A percentile compares a stretch with the other conserved stretches of the same genome.
Conservation (phyloP, 2,329 filamentous ascomycete genomes). For the Microascus cirrosus region DNA sequence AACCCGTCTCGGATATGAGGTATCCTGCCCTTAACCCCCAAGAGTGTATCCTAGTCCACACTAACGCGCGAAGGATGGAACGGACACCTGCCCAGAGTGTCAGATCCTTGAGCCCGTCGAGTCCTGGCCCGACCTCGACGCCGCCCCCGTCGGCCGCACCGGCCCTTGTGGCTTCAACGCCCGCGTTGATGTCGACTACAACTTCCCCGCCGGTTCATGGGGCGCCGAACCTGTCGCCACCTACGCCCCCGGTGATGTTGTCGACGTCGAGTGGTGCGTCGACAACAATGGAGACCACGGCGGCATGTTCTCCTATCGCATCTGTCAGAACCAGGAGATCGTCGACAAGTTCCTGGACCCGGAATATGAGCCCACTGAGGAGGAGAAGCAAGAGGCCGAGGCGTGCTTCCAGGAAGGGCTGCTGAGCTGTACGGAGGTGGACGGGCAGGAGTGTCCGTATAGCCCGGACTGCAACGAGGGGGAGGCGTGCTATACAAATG, state of each 20-base stretch:
- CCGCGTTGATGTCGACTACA: conserved; percentile 41
- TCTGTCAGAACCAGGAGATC: conserved; percentile 38
- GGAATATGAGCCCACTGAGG: conserved; percentile 33
- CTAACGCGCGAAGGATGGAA: conserved; percentile 20
- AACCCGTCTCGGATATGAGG: conserved; percentile 29
- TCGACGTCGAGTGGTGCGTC: conserved; percentile 43
- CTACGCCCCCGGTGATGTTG: conserved; percentile 30
- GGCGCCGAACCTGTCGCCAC: conserved; percentile 28
- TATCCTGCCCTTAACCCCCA: conserved; percentile 10
- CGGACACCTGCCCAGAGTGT: conserved; percentile 42
- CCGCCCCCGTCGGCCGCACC: conserved; percentile 31
- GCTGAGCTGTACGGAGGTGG: conserved; percentile 35
- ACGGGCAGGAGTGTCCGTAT: conserved; percentile 35
- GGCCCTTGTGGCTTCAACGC: conserved; percentile 44
- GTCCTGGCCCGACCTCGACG: conserved; percentile 35
- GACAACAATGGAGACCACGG: conserved; percentile 46
- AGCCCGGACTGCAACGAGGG: conserved; percentile 32
- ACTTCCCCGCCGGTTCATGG: conserved; percentile 31
- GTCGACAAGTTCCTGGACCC: conserved; percentile 38
- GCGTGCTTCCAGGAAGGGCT: conserved; percentile 37
- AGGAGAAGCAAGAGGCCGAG: conserved; percentile 41
- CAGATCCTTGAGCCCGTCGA: conserved; percentile 40
- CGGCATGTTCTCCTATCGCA: conserved; percentile 44
- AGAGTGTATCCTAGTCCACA: not conserved
- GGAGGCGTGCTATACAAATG: conserved; percentile 33